Conservation (phyloP, 345 rosid species). For the Bruguiera sexangula region DNA sequence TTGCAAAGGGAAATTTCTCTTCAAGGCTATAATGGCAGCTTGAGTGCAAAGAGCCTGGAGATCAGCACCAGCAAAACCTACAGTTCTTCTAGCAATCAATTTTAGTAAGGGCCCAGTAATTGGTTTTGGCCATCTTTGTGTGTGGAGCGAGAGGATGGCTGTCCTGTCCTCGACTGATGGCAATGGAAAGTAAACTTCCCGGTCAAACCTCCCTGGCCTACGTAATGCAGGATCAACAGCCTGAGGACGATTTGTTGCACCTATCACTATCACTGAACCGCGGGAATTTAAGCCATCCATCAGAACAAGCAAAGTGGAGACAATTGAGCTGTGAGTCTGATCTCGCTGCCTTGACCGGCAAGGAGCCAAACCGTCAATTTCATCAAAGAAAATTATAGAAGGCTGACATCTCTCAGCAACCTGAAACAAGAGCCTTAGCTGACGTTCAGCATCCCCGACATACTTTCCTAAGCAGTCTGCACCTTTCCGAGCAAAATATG, state of each 20-base stretch:
- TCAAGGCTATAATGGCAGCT: conserved; percentile 81
- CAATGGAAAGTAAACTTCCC: conserved; percentile 91
- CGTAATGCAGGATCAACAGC: conserved; percentile 97
- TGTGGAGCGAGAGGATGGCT: conserved; percentile 86
- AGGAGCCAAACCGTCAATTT: conserved; percentile 97
- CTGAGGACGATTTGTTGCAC: conserved; percentile 98
- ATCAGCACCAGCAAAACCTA: conserved; percentile 98
- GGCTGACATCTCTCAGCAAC: conserved; percentile 98
- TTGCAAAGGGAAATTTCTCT: conserved; percentile 92
- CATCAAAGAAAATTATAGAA: conserved; percentile 94
- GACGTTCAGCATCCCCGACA: conserved; percentile 99
- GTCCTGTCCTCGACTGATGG: conserved; percentile 83
- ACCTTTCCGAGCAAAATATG: conserved; percentile 98
- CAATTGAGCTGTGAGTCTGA: conserved; percentile 98
- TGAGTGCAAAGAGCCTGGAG: conserved; percentile 96
- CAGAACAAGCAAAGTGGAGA: conserved; percentile 90
- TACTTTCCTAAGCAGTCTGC: conserved; percentile 99
- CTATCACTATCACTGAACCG: conserved; percentile 96
- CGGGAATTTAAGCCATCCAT: conserved; percentile 95
- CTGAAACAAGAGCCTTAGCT: conserved; percentile 95
- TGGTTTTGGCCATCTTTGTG: conserved; percentile 88
- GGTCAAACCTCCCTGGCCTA: conserved; percentile 97
- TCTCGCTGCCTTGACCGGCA: conserved; percentile 86
- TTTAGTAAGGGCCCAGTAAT: conserved; percentile 70
- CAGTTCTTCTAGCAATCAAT: conserved; percentile 81